phyloP scores from a whole-genome alignment of 2,329 filamentous ascomycete genomes.

The Cucurbitaria berberidis region DNA sequence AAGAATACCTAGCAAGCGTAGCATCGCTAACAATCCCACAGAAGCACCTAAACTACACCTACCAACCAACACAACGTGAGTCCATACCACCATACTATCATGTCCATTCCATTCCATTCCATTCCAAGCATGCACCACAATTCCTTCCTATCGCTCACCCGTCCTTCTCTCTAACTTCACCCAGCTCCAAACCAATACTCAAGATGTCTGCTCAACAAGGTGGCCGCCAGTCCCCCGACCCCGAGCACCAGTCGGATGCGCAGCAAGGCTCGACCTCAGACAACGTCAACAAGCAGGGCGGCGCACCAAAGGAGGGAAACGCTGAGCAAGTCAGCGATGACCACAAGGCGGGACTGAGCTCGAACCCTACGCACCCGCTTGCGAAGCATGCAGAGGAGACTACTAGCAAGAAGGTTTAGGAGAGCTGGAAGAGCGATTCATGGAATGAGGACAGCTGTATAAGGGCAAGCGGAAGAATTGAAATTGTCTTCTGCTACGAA shows the following conservation, averaged over 20 bases:
- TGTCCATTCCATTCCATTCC: background rate
- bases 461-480: too few relatives aligned
- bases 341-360: slow-evolving; percentile 53
- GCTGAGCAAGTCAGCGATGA: slow-evolving; percentile 60
- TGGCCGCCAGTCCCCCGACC: slow-evolving; percentile 79
- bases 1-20: background rate
- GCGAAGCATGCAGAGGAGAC: slow-evolving; percentile 67
- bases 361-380: slow-evolving; percentile 70
- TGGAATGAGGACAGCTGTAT: too few relatives aligned
- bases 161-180: background rate
- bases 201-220: slow-evolving; percentile 68
- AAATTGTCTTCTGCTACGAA: too few relatives aligned
- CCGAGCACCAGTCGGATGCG: slow-evolving; percentile 68
- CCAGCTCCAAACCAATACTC: slow-evolving; percentile 1
- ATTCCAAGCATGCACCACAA: background rate
- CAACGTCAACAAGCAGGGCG: slow-evolving; percentile 62
- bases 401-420: slow-evolving; percentile 59
- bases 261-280: slow-evolving; percentile 68
- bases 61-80: slow-evolving; percentile 7
- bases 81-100: background rate
- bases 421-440: background rate
- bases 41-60: background rate
- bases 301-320: slow-evolving; percentile 42
- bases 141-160: background rate
- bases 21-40: background rate